Evolutionary conservation across 1,139 yeast species (phyloP), one percentile per base, ranked within the genome.

Genomic region (Wickerhamomyces sp.): DNA sequence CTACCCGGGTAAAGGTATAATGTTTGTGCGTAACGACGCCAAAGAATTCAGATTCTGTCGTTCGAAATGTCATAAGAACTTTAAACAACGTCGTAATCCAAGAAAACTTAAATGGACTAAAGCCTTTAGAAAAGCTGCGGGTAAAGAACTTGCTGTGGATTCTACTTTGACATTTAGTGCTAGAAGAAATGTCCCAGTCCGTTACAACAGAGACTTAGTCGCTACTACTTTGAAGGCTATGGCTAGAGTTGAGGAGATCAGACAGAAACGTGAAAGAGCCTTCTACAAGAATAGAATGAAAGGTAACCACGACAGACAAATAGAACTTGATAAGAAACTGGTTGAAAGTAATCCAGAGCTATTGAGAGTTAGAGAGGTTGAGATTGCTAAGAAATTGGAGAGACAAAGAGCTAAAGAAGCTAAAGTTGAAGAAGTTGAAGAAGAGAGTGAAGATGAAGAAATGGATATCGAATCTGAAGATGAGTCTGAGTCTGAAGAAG

Each of bases 281-380:
- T 91, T 91, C 87, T 91, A 87, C 71, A 89, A 88, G 88, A 88
- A 89, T 68, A 86, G 98, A 79, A 91, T 91, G 99, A 86, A 85
- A 66, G 97, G 96, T 48, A 91, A 93, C 68, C 83, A 81, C 65
- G 96, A 85, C 51, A 78, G 79, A 62, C 83, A 84, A 61, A 70
- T 87, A 57, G 87, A 80, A 42, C 72, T 85, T 43, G 98, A 91
- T 66, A 80, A 78, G 69, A 86, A 86, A 65, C 72, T 91, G 58
- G 93, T 91, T 34, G 96, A 81, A 57, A 68, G 75, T 41, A 78
- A 91, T 66, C 95, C 95, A 48, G 95, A 85, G 59, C 69, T 91
- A 59, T 73, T 91, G 67, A 82, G 78, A 65, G 76, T 87, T 75
- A 81, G 96, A 71, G 96, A 86, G 30, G 95, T 89, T 42, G 96